Base-by-base conservation (phyloP, 116 monocot species). In the Zostera marina region DNA sequence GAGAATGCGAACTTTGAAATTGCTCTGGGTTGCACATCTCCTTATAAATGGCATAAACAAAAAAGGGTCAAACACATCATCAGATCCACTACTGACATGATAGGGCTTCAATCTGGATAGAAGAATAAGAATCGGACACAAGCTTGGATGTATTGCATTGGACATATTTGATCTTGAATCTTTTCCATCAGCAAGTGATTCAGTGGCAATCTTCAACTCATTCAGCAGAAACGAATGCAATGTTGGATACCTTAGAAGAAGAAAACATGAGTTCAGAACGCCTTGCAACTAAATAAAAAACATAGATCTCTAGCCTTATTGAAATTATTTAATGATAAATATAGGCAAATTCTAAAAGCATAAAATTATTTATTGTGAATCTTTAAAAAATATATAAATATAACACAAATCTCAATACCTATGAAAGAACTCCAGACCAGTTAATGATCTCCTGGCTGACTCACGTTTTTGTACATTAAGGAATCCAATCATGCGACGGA, bases 121-220 rank as follows among this genome's bases (percentile, higher is more conserved):
- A 63, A 99, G 87, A 63, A 99, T 87, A 25, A 99, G 87, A 66
- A 99, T 99, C 0, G 91, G 99, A n/a, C 84, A 99, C 71, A 99
- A 63, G 65, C 99, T 99, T 60, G 99, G 99, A 53, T 91, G 99
- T 71, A 99, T 79, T 41, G 87, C 68, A 63, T 81, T 91, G 62
- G 79, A 58, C 16, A 87, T 81, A 68, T 67, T 76, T 11, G 76
- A 75, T 65, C 73, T 73, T 20, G 55, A 49, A 63, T 68, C 60
- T 23, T 54, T 65, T 52, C 74, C 74, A 71, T 80, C 66, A 16
- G 52, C 68, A 22, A 84, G 81, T 15, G 73, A 64, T 48, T 83
- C 68, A 0, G 99, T 84, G 7, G 87, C 91, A 48, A 81, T 73
- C 60, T 79, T 79, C 68, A 99, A 74, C 69, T 91, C 84, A 54